Evolutionary conservation across 2,329 filamentous ascomycete genomes (phyloP).

Genomic region (Chaetomium olivaceum): DNA sequence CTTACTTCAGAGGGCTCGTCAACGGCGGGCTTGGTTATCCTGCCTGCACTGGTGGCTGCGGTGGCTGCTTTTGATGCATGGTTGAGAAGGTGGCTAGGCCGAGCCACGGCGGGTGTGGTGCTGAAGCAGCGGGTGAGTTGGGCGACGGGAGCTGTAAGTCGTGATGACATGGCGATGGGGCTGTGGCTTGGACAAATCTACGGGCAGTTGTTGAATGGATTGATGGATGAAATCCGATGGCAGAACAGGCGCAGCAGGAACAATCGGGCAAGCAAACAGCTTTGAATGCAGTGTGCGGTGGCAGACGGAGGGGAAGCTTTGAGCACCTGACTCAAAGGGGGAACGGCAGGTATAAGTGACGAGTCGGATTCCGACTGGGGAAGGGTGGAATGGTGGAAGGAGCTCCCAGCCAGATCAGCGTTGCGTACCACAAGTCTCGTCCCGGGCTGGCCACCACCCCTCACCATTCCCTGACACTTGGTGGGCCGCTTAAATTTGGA

Average conservation of each 20-base stretch:
- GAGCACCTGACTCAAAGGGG: conserved; percentile 16
- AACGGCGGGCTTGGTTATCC: conserved; percentile 41
- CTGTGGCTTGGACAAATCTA: background rate
- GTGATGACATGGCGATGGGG: conserved; percentile 44
- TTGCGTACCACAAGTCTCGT: conserved; percentile 4
- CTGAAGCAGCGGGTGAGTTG: conserved; percentile 52
- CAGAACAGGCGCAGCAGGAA: background rate
- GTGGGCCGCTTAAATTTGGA: conserved; percentile 23
- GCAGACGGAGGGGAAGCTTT: conserved; percentile 18
- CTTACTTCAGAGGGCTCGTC: conserved; percentile 50
- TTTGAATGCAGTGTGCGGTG: conserved; percentile 1
- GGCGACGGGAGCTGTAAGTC: conserved; percentile 51
- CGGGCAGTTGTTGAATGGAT: background rate
- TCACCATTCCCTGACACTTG: conserved; percentile 9
- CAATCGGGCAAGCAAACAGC: conserved; percentile 2
- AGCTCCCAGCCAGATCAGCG: conserved; percentile 22
- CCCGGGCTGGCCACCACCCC: background rate
- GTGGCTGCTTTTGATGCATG: conserved; percentile 41
- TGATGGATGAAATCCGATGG: conserved; percentile 7
- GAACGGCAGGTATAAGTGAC: conserved; percentile 26
- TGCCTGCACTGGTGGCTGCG: conserved; percentile 45
- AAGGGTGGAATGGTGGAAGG: conserved; percentile 6
- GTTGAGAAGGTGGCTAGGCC: conserved; percentile 40
- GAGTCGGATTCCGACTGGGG: conserved; percentile 20
- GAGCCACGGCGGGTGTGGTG: conserved; percentile 44